Base-by-base conservation (phyloP, 352 stramenopile species). In the Globisporangium polare region DNA sequence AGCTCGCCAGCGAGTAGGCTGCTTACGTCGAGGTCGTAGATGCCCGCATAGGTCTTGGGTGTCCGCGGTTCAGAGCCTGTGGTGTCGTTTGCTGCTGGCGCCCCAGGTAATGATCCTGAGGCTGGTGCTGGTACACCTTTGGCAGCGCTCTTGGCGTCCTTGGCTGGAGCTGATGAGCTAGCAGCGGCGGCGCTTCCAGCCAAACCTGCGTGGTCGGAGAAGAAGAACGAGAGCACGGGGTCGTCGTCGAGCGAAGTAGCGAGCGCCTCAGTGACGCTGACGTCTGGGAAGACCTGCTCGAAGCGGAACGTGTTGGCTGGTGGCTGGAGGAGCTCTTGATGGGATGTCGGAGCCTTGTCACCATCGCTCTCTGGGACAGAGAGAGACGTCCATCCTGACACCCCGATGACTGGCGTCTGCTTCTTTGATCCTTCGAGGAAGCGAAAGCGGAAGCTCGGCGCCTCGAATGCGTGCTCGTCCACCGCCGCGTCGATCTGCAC, bases 341-440 rank as follows among this genome's bases (percentile, higher is more conserved):
- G 41, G 22, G 27, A 55, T 50, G 22, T 3, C 7, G 18, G 24
- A 67, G 35, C 33, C 24, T 62, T 42, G 13, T 35, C 35, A n/a
- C 15, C 10, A 17, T n/a, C 51, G 46, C 39, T 65, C 27, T 26
- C 65, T 29, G 9, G 5, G 3, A 62, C 42, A 29, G 47, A 35
- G 2, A 79, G 18, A 15, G 58, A 53, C 9, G 63, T 67, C 75
- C 78, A 88, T 8, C 64, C 74, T 17, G 74, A 41, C 2, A 63
- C 57, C 0, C 69, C 69, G 18, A 89, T 63, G 5, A 65, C 46
- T 5, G 69, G 65, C 8, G 81, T 93, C 31, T 81, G 68, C 64
- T 80, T 80, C 46, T 81, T 90, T 5, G 63, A 71, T 33, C 77
- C 78, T 31, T 93, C 83, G 1, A 93, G 58, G 53, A 90, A 90